These are phyloP conservation scores for Vitis hybrid DNA, from an alignment of 177 flowering plant species.

Conservation along the genomic window DNA sequence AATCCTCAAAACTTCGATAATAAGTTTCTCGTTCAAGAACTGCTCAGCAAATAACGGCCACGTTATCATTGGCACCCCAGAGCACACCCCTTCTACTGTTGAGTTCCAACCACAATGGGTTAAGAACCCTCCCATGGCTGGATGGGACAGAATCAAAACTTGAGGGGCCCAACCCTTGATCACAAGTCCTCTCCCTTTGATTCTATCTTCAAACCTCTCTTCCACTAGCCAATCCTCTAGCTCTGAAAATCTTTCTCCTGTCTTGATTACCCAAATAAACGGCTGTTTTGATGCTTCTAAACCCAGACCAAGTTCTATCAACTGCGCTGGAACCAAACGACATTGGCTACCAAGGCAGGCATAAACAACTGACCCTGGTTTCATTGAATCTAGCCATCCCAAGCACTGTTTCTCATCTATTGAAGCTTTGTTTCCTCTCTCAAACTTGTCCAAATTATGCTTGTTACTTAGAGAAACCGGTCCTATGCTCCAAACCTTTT, in stretches of 20 bases:
- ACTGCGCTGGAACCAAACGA: slow-evolving; percentile 25
- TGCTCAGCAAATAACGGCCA: slow-evolving; percentile 73
- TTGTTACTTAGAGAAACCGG: slow-evolving; percentile 62
- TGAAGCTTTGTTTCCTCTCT: slow-evolving; percentile 48
- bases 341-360: slow-evolving; percentile 54
- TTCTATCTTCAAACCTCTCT: slow-evolving; percentile 46
- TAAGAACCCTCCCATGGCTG: slow-evolving; percentile 60
- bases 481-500: slow-evolving; percentile 64
- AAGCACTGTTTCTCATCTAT: slow-evolving; percentile 30
- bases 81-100: slow-evolving; percentile 44
- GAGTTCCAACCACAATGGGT: slow-evolving; percentile 89
- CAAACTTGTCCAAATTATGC: slow-evolving; percentile 26
- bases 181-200: slow-evolving; percentile 47
- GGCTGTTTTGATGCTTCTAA: slow-evolving; percentile 51
- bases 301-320: slow-evolving; percentile 56
- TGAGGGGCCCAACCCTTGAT: slow-evolving; percentile 84
- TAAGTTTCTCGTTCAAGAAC: slow-evolving; percentile 57
- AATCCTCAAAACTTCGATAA: slow-evolving; percentile 41
- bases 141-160: slow-evolving; percentile 55
- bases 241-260: slow-evolving; percentile 16
- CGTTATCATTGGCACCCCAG: slow-evolving; percentile 65
- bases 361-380: slow-evolving; percentile 45
- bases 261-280: slow-evolving; percentile 51
- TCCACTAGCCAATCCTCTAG: slow-evolving; percentile 43
- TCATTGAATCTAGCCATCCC: slow-evolving; percentile 43